Percentiles rank a stretch among this genome's conserved stretches.
These are phyloP conservation scores for Akebia trifoliata DNA, from an alignment of 164 flowering plant genomes.

Conservation along the genomic window DNA sequence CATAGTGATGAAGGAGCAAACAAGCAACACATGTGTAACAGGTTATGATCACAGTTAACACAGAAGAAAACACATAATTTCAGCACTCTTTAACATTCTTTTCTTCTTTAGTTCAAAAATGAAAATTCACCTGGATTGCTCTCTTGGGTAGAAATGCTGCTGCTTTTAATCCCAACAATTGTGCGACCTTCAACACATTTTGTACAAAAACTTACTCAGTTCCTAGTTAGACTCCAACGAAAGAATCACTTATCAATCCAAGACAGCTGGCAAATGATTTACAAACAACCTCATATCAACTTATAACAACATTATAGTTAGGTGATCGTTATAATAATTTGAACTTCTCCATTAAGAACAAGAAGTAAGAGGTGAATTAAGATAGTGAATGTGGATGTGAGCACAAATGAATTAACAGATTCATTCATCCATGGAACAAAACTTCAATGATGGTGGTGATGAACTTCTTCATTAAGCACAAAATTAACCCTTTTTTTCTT, in stretches of 20 bases:
- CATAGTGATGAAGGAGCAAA: too few relatives aligned
- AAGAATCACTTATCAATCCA: slow-evolving; percentile 2
- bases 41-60: not conserved
- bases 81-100: not conserved
- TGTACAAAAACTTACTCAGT: slow-evolving; percentile 9
- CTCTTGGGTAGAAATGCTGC: slow-evolving; percentile 79
- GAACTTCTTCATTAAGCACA: too few relatives aligned
- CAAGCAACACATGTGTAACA: too few relatives aligned
- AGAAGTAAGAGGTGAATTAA: too few relatives aligned
- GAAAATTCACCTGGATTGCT: slow-evolving; percentile 75
- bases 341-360: not conserved
- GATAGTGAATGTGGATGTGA: too few relatives aligned
- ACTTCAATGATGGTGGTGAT: too few relatives aligned
- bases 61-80: not conserved
- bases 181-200: slow-evolving; percentile 58
- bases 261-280: not conserved
- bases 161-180: slow-evolving; percentile 57
- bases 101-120: not conserved
- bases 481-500: too few relatives aligned
- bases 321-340: not conserved
- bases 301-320: not conserved
- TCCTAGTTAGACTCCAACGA: not conserved
- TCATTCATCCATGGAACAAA: too few relatives aligned
- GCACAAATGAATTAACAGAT: too few relatives aligned
- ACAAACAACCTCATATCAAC: not conserved